Base-by-base conservation (phyloP, 257 asterid species). In the Fraxinus quadrangulata region DNA sequence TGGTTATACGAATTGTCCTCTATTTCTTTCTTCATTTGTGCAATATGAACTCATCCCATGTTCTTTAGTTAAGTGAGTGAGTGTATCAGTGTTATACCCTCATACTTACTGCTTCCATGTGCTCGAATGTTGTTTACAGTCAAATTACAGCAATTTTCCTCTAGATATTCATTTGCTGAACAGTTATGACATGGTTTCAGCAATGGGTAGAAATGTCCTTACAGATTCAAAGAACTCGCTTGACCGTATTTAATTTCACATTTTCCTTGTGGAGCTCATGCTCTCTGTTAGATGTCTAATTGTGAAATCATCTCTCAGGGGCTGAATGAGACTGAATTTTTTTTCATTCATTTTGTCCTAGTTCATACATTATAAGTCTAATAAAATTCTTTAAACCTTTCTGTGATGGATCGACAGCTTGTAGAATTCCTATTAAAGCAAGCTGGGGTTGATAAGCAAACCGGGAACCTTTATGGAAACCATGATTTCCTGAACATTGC, bases 381-480 rank as follows among this genome's bases (percentile, higher is more conserved):
- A 31, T 34, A 36, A 42, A 72, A 19, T 67, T 69, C 49, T 65
- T 81, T 76, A 74, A 79, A 72, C 78, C n/a, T 39, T 31, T 72
- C 71, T 83, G 34, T 76, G 42, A 70, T 83, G 79, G 72, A 51
- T 87, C 82, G 82, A 66, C 95, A 95, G 99, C 94, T 96, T 74
- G 99, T 96, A 83, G 98, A 93, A 68, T 96, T 96, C 80, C 91
- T 96, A 49, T 83, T 96, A 78, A 93, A 93, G 91, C 98, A 96
- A 88, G 98, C 98, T 16, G 99, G 98, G 78, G 93, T 88, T 75
- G 99, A 93, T 83, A 89, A 87, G 87, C 84, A 98, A 84, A 93
- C 97, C 39, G 98, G 99, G 80, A 98, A 96, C 83, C 98, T 96
- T 70, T 95, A 92, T 66, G 99, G 99, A 76, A 96, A 93, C 82